Base-by-base conservation (phyloP, 495 filamentous ascomycete genomes). In the Talaromyces stipitatus region DNA sequence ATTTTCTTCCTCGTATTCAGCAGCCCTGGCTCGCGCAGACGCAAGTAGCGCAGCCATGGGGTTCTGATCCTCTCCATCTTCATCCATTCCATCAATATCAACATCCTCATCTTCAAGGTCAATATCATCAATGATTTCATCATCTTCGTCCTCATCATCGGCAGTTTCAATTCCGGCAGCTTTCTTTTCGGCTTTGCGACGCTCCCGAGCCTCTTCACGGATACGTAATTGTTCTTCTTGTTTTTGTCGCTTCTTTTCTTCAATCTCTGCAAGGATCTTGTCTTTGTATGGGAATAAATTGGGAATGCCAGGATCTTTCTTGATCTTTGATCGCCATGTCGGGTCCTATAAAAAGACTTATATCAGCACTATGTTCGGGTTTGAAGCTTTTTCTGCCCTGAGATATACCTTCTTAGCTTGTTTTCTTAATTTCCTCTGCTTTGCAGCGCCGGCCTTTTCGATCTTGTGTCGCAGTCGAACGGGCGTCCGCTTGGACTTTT, bases 271-370 rank as follows among this genome's bases (percentile, higher is more conserved):
- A 43, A 98, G 79, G 18, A 98, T 81, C 75, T 87, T 90, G 65
- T 97, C 95, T 75, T 98, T 98, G 81, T 92, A 96, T 11, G 94
- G 94, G 74, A 96, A 98, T 24, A 96, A 80, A 66, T 96, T 98
- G 50, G 94, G 94, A 53, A 98, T 97, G 57, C 92, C 92, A 33
- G 91, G 91, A 68, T 96, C 92, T 73, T 97, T 97, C 83, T 95
- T 97, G 57, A 95, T 69, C 69, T 88, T 87, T 61, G 89, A 92
- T 58, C 85, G 82, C 87, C 92, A 96, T 87, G 96, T 82, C 18
- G 95, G 95, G 71, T 97, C 95, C 84, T 86, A 61, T 51, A 26
- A 47, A 61, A 63, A 54, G 51, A 32, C 46, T 51, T 41, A 16
- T 48, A 38, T 59, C 22, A 61, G 57, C 41, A 61, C 16, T 0